These are phyloP conservation scores for Pisolithus marmoratus DNA, from an alignment of 768 basidiomycete species.

Conservation along the genomic window DNA sequence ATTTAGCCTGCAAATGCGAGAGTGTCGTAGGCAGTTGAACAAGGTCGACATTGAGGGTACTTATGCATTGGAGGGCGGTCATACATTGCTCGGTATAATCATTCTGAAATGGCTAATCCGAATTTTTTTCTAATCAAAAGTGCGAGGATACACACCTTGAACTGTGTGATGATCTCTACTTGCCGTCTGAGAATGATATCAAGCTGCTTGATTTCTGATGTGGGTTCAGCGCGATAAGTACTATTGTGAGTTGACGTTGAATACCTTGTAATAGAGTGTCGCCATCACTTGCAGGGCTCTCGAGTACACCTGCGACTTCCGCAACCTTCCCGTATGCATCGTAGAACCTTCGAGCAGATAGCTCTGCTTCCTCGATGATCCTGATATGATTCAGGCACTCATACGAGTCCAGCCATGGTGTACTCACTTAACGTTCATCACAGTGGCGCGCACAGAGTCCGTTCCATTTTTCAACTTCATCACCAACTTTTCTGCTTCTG, in stretches of 20 bases:
- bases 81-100: conserved; percentile 65
- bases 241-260: not conserved
- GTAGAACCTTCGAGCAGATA: conserved; percentile 49
- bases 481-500: conserved; percentile 49
- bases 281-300: conserved; percentile 47
- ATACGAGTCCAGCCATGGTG: not conserved
- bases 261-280: conserved; percentile 52
- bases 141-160: conserved; percentile 38
- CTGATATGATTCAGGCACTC: conserved; percentile 29
- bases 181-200: conserved; percentile 61
- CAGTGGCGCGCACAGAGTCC: conserved; percentile 48
- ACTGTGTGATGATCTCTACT: conserved; percentile 47
- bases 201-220: conserved; percentile 55
- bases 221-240: conserved; percentile 3
- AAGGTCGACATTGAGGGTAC: conserved; percentile 75
- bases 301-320: conserved; percentile 44
- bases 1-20: conserved; percentile 59
- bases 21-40: conserved; percentile 66
- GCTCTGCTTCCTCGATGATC: conserved; percentile 54
- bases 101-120: conserved; percentile 46
- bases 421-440: conserved; percentile 43
- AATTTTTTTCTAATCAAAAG: conserved; percentile 6
- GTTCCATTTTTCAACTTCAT: conserved; percentile 51
- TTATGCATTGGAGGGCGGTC: conserved; percentile 65
- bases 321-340: conserved; percentile 54